phyloP scores from a whole-genome alignment of 2,329 filamentous ascomycete species.

The Fusarium papillatum region DNA sequence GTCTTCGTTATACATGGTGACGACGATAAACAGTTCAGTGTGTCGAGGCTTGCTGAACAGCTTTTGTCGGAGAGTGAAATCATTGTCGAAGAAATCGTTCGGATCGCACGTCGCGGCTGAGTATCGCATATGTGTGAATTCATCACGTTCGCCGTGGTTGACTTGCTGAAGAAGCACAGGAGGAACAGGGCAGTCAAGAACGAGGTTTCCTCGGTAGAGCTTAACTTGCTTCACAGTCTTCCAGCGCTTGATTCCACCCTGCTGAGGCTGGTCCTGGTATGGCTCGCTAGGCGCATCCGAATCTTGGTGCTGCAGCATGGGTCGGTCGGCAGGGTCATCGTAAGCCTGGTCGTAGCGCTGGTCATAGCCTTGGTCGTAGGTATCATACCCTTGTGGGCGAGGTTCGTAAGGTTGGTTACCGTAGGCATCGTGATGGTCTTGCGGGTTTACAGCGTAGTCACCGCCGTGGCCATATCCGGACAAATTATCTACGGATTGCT shows the following conservation, averaged over 20 bases:
- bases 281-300: constrained; percentile 57
- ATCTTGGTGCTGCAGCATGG: constrained; percentile 79
- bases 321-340: constrained; percentile 79
- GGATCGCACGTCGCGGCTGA: constrained; percentile 96
- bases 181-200: constrained; percentile 96
- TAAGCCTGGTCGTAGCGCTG: constrained; percentile 75
- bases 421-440: constrained; percentile 78
- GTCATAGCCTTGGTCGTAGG: constrained; percentile 67
- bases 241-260: constrained; percentile 81
- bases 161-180: constrained; percentile 90
- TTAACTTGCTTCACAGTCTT: constrained; percentile 99
- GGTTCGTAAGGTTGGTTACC: constrained; percentile 88
- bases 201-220: constrained; percentile 95
- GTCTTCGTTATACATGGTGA: constrained; percentile 99
- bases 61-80: constrained; percentile 92
- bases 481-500: constrained; percentile 68
- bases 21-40: constrained; percentile 95
- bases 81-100: constrained; percentile 86
- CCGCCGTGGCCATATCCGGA: constrained; percentile 61
- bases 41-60: constrained; percentile 94
- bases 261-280: constrained; percentile 60
- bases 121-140: constrained; percentile 93
- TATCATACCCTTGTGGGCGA: constrained; percentile 65
- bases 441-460: constrained; percentile 53
- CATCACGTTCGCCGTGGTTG: constrained; percentile 91